A percentile compares a stretch with the other conserved stretches of the same genome.
These are phyloP conservation scores for Macrocybe sp. DNA, from an alignment of 1,284 basidiomycete species.

Conservation along the genomic window DNA sequence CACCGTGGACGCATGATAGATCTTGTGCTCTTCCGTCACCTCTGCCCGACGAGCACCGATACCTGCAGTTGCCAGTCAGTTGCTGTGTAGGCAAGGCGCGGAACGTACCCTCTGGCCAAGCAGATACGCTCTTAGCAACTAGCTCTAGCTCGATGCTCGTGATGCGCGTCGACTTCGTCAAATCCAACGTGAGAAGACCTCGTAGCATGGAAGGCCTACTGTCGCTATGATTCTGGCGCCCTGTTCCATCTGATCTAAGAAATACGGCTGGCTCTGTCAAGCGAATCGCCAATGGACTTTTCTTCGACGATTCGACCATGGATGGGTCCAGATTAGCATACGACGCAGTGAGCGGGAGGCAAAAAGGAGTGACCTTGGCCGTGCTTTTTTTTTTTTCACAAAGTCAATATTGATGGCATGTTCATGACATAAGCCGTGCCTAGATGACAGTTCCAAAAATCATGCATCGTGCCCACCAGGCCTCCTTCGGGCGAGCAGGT, in stretches of 20 bases:
- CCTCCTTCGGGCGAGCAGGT: too few relatives aligned
- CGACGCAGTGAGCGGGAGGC: too few relatives aligned
- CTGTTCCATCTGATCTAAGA: slow-evolving; percentile 53
- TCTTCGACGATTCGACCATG: slow-evolving; percentile 12
- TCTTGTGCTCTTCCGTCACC: slow-evolving; percentile 73
- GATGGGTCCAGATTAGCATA: too few relatives aligned
- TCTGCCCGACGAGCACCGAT: slow-evolving; percentile 79
- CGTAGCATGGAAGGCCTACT: slow-evolving; percentile 76
- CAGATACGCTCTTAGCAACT: slow-evolving; percentile 58
- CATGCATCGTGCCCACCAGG: too few relatives aligned
- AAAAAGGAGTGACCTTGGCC: too few relatives aligned
- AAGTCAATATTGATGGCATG: too few relatives aligned
- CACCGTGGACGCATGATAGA: slow-evolving; percentile 70
- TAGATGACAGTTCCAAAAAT: too few relatives aligned
- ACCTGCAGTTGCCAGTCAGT: slow-evolving; percentile 38
- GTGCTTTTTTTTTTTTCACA: too few relatives aligned
- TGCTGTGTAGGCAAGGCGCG: neutral
- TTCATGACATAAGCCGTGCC: too few relatives aligned
- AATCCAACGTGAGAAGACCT: slow-evolving; percentile 79
- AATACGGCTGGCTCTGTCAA: slow-evolving; percentile 84
- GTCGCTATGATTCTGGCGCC: slow-evolving; percentile 40
- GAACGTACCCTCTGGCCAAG: slow-evolving; percentile 82
- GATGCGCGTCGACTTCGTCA: slow-evolving; percentile 83
- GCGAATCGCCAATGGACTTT: slow-evolving; percentile 49
- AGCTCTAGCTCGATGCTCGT: slow-evolving; percentile 82